These are phyloP conservation scores for Durusdinium trenchii DNA, from an alignment of 73 alveolate genomes.

Conservation along the genomic window DNA sequence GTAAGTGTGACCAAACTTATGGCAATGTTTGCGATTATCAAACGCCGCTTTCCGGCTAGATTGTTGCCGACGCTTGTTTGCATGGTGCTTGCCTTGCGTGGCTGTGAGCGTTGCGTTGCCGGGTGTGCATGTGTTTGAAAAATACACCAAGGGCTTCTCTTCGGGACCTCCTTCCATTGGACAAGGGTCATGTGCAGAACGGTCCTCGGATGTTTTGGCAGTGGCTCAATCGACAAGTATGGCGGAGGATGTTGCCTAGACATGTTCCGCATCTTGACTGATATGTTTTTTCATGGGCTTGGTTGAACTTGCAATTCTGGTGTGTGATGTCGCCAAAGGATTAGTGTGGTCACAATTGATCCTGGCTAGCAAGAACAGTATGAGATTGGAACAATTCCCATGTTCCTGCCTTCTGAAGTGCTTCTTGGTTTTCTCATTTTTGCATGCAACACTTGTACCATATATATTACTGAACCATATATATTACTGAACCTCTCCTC, in stretches of 20 bases:
- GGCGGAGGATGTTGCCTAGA: neutral
- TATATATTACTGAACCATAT: too few relatives aligned
- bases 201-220: constrained; percentile 7
- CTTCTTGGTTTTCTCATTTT: too few relatives aligned
- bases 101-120: too few relatives aligned
- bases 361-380: neutral
- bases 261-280: too few relatives aligned
- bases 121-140: neutral
- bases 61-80: neutral
- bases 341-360: neutral
- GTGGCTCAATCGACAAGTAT: neutral
- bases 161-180: neutral
- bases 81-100: too few relatives aligned
- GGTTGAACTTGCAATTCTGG: neutral
- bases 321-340: neutral
- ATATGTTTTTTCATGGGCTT: too few relatives aligned
- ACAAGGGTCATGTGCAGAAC: neutral
- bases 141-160: neutral
- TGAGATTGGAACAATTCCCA: neutral
- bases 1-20: neutral
- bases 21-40: neutral
- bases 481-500: too few relatives aligned
- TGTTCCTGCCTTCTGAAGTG: constrained; percentile 9
- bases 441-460: too few relatives aligned
- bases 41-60: neutral